Percentiles rank a stretch among this genome's conserved stretches.
Evolutionary conservation across 345 rosid genomes (phyloP).

Genomic region (Eutrema heterophyllum): DNA sequence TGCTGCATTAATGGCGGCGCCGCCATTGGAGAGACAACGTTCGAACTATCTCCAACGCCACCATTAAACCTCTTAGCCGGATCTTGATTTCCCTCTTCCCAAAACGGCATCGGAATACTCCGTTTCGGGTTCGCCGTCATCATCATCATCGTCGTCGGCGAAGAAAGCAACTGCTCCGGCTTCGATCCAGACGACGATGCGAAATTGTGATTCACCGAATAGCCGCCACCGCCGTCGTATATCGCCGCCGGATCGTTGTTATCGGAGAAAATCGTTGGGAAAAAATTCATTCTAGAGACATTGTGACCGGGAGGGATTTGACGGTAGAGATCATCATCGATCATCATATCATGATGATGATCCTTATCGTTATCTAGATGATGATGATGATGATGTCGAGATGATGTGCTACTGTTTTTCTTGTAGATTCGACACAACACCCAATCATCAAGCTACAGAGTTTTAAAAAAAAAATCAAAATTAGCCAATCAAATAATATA

Average conservation of each 20-base stretch:
- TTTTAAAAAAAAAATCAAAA: too few species aligned
- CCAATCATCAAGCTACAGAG: conserved; percentile 97
- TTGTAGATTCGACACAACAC: conserved; percentile 91
- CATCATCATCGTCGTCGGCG: conserved; percentile 26
- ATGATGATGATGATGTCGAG: conserved; percentile 45
- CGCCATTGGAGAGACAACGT: conserved; percentile 3
- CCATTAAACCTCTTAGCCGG: conserved; percentile 35
- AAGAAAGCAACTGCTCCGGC: conserved; percentile 18
- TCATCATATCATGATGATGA: conserved; percentile 26
- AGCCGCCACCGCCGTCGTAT: conserved; percentile 15
- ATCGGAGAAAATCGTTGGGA: conserved; percentile 4
- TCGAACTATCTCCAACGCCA: conserved; percentile 27
- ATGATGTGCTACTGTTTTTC: conserved; percentile 45
- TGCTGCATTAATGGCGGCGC: conserved; percentile 18
- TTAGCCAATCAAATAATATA: neutral
- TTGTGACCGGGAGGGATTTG: conserved; percentile 31
- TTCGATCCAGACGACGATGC: conserved; percentile 37
- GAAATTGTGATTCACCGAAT: conserved; percentile 18
- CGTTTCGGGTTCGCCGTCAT: neutral
- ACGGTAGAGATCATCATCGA: conserved; percentile 34
- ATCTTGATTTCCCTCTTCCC: neutral
- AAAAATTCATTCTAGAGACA: neutral
- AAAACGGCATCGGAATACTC: neutral
- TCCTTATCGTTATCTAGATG: too few species aligned
- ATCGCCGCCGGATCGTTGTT: conserved; percentile 24